phyloP scores from a whole-genome alignment of 2,329 filamentous ascomycete species.

The Penicillium sp. region DNA sequence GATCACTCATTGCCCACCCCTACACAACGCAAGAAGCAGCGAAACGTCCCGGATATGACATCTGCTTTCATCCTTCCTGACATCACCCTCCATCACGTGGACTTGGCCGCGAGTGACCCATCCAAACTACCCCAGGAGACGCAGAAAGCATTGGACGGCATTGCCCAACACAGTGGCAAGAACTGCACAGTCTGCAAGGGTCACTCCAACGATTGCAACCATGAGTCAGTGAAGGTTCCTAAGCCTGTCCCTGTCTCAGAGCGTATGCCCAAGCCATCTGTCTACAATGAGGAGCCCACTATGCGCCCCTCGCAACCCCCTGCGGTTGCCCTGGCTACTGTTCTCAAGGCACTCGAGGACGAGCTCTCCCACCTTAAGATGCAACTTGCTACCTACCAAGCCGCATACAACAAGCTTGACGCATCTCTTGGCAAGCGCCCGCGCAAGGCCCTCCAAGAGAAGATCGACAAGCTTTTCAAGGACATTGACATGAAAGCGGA shows the following conservation, averaged over 20 bases:
- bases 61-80: slow-evolving; percentile 66
- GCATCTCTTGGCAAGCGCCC: slow-evolving; percentile 65
- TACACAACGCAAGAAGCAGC: slow-evolving; percentile 52
- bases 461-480: slow-evolving; percentile 63
- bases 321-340: slow-evolving; percentile 72
- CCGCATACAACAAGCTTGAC: slow-evolving; percentile 66
- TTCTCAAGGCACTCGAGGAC: slow-evolving; percentile 79
- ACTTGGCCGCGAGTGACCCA: slow-evolving; percentile 31
- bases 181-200: slow-evolving; percentile 60
- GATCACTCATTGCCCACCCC: slow-evolving; percentile 53
- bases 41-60: slow-evolving; percentile 57
- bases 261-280: slow-evolving; percentile 44
- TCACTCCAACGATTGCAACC: slow-evolving; percentile 38
- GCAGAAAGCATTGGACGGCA: slow-evolving; percentile 43
- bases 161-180: slow-evolving; percentile 52
- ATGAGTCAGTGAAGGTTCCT: slow-evolving; percentile 46
- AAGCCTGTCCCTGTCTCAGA: slow-evolving; percentile 54
- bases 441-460: slow-evolving; percentile 61
- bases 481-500: slow-evolving; percentile 72
- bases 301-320: slow-evolving; percentile 67
- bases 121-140: slow-evolving; percentile 39
- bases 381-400: slow-evolving; percentile 63
- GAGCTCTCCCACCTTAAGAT: slow-evolving; percentile 76
- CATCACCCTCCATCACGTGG: slow-evolving; percentile 53
- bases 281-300: slow-evolving; percentile 59